Evolutionary conservation across 2,329 filamentous ascomycete genomes (phyloP), one percentile per base, ranked within the genome.

Genomic region (Parafenestella ontariensis): DNA sequence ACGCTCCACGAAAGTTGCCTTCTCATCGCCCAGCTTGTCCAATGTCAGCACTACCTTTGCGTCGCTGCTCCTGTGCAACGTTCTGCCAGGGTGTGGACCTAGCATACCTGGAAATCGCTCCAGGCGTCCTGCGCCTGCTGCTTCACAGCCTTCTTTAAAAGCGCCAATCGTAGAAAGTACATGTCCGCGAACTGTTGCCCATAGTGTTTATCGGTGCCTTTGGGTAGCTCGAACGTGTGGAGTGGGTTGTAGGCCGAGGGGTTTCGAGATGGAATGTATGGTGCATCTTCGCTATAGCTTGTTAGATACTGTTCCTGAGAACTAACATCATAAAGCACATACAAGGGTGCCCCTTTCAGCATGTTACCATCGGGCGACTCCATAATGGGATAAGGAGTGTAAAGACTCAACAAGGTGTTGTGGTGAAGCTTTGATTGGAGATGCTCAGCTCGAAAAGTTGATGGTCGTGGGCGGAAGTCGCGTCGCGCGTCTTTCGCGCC

Each of bases 171-270:
- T 65, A 97, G 76, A 73, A 97, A 99, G 82, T 99, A 99, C 86
- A 98, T 94, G 77, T 99, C 95, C 59, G 90, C 91, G 84, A 91
- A 99, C 78, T 99, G 95, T 75, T 98, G 95, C 74, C 93, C 83
- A 75, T 98, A 99, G 49, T 92, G 89, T 58, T 83, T 81, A 31
- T 81, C 77, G 37, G 81, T 76, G 23, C 84, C 84, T 59, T 81
- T 88, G 21, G 90, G 84, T 9, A 98, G 85, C 44, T 80, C 80
- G 76, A 92, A 98, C 7, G 88, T 89, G 49, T 87, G 79, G 24
- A 96, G 82, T 0, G 94, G 87, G 52, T 86, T 88, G 80, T 97
- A 98, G 50, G 77, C 67, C 3, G 85, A 87, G 18, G 81, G 61
- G 39, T 60, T 52, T 58, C 73, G 66, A 39, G 58, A 54, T 10